Evolutionary conservation across 179 eudicot genomes (phyloP), one percentile per base, ranked within the genome.

Genomic region (Vitellaria paradoxa): DNA sequence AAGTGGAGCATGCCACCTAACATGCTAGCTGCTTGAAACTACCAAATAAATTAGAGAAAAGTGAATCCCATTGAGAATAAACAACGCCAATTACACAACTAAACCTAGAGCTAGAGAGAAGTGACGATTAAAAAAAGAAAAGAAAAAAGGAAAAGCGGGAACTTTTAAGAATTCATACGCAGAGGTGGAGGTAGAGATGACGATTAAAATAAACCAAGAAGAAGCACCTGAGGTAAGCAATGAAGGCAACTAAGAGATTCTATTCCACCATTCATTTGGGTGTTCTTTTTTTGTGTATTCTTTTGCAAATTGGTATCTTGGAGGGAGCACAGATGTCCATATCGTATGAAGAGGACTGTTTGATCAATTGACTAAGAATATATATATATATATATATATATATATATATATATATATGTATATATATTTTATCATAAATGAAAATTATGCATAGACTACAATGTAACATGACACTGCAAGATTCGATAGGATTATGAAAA

Each of bases 1-100:
- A 70, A 70, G 61, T 52, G 61, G 46, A 70, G 61, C 74, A 70
- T 52, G 74, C 61, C 74, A 70, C 74, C 75, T 71, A 24, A 55
- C 5, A 55, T 52, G 62, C 74, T 55, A 53, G 63, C 74, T 24
- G n/a, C 74, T 26, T 55, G 74, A 26, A 69, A 71, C 17, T 52
- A 53, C 24, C 61, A 52, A 53, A 14, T 26, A 24, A 53, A 24
- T 64, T 21, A 23, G 7, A 71, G 3, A 23, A 53, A 65, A 4
- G 20, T 12, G 74, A 23, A 45, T 24, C 6, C 24, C 63, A 71
- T 55, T 24, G 63, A 71, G 47, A 2, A 30, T 9, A 2, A 65
- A 13, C n/a, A 3, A 59, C 37, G 37, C 37, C 37, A 30, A 30
- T 30, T 30, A 30, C 2, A 30, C 2, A 30, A 30, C 2, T 30